phyloP scores from a whole-genome alignment of 805 yeast species.

The Cyberlindnera mycetangii region DNA sequence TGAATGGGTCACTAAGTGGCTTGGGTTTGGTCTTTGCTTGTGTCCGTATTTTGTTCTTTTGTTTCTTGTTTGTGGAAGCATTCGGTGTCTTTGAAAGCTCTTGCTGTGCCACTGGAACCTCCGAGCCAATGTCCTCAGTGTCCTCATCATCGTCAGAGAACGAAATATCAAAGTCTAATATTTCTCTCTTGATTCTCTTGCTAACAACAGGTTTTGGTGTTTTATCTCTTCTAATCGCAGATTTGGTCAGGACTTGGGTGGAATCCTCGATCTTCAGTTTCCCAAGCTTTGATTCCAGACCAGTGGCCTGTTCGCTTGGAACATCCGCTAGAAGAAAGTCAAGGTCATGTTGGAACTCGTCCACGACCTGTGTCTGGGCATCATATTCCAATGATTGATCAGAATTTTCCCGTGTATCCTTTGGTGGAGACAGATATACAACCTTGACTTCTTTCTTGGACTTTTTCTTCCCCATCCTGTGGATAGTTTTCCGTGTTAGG shows the following conservation, averaged over 20 bases:
- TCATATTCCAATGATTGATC: constrained; percentile 10
- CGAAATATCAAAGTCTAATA: constrained; percentile 21
- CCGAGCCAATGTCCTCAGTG: background rate
- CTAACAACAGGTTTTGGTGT: background rate
- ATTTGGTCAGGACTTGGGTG: no score
- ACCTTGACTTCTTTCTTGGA: background rate
- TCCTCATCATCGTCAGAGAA: constrained; percentile 17
- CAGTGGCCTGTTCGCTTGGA: background rate
- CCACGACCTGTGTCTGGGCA: constrained; percentile 18
- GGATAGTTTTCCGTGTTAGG: background rate
- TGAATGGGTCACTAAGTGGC: constrained; percentile 1
- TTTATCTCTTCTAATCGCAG: background rate
- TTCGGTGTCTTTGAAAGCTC: background rate
- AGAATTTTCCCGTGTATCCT: background rate
- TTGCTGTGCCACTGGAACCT: background rate
- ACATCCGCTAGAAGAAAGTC: constrained; percentile 15
- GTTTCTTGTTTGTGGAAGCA: background rate
- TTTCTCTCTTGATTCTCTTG: constrained; percentile 18
- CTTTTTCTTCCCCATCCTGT: constrained; percentile 14
- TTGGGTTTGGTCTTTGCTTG: background rate
- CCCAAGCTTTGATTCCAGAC: background rate
- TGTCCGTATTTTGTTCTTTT: background rate
- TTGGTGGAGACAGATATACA: constrained; percentile 16
- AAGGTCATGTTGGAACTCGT: constrained; percentile 21
- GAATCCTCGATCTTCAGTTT: background rate